Percentiles rank a stretch among this genome's conserved stretches.
These are phyloP conservation scores for Colletotrichum scovillei DNA, from an alignment of 2,329 filamentous ascomycete species.

Conservation along the genomic window DNA sequence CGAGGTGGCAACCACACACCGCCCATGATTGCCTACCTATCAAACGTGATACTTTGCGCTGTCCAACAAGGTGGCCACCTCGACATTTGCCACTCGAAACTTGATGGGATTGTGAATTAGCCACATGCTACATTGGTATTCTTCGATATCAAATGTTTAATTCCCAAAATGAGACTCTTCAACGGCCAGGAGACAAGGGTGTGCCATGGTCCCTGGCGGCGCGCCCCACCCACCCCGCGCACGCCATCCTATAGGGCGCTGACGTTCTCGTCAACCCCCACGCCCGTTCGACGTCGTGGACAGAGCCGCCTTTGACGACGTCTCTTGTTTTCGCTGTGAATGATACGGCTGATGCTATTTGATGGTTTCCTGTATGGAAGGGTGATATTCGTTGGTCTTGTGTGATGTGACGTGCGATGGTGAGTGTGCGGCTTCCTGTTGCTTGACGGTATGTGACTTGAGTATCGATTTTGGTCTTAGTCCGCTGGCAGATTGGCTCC, in stretches of 20 bases:
- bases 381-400: no score
- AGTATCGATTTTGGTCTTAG: no score
- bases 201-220: conserved; percentile 29
- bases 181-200: conserved; percentile 28
- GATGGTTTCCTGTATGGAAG: no score
- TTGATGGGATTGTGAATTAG: background rate
- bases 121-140: background rate
- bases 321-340: conserved; percentile 6
- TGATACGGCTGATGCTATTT: background rate
- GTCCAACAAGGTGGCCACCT: conserved; percentile 11
- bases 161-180: conserved; percentile 11
- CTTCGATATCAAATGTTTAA: conserved; percentile 10
- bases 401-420: background rate
- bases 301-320: conserved; percentile 31
- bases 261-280: conserved; percentile 34
- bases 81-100: background rate
- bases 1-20: background rate
- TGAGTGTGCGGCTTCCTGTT: background rate
- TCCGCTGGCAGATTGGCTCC: no score
- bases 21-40: background rate
- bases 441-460: background rate
- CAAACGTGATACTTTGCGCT: background rate
- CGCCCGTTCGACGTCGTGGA: conserved; percentile 7
- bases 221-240: conserved; percentile 32
- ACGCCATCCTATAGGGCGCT: conserved; percentile 35